These are phyloP conservation scores for Ascochyta clinopodiicola DNA, from an alignment of 2,329 filamentous ascomycete species.

Conservation along the genomic window DNA sequence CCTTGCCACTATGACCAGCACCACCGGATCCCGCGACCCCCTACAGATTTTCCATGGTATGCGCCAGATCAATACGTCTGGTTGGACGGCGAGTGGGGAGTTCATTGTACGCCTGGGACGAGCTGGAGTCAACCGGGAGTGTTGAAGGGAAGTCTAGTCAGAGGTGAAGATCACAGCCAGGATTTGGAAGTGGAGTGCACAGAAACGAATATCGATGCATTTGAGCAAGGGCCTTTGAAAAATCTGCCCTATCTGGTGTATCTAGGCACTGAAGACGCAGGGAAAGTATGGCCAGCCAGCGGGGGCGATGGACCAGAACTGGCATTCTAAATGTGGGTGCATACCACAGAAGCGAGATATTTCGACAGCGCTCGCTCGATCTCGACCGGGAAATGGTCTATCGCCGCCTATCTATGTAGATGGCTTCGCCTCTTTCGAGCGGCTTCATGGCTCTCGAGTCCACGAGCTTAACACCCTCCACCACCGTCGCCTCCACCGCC, in stretches of 20 bases:
- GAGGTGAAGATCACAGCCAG: too few relatives aligned
- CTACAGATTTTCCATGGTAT: conserved; percentile 24
- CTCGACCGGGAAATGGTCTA: too few relatives aligned
- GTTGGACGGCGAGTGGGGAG: conserved; percentile 11
- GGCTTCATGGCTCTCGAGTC: neutral
- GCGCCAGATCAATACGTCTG: conserved; percentile 1
- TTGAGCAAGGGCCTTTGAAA: conserved; percentile 4
- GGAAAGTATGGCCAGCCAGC: conserved; percentile 9
- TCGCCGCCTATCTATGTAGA: too few relatives aligned
- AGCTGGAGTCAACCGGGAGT: conserved; percentile 7
- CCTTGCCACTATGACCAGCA: conserved; percentile 28
- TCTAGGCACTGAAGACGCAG: conserved; percentile 14
- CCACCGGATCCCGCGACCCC: conserved; percentile 10
- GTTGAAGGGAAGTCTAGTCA: conserved; percentile 2
- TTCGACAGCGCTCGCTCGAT: neutral
- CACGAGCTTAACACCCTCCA: neutral
- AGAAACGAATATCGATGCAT: neutral
- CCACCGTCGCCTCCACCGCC: conserved; percentile 3
- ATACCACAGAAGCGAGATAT: neutral
- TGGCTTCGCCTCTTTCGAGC: neutral
- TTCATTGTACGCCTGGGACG: conserved; percentile 1
- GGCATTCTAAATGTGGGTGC: neutral
- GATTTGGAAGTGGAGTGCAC: neutral
- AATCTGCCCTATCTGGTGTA: conserved; percentile 22
- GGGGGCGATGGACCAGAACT: conserved; percentile 5